Percentiles rank a stretch among this genome's conserved stretches.
These are phyloP conservation scores for Candida germanica DNA, from an alignment of 805 yeast species.

Conservation along the genomic window DNA sequence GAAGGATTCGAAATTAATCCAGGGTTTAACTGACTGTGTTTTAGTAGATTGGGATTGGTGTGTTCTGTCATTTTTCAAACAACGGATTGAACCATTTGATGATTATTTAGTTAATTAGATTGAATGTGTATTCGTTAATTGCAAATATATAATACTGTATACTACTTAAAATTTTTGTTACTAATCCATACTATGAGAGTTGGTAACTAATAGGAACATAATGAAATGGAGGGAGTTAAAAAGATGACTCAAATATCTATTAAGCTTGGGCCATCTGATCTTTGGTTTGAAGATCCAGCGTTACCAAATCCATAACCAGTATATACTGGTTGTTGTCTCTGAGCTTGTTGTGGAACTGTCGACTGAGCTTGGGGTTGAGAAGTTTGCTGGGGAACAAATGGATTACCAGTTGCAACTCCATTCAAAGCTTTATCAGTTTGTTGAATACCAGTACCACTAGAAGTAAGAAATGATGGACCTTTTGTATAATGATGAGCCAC, in stretches of 20 bases:
- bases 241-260: conserved; percentile 35
- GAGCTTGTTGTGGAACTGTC: conserved; percentile 18
- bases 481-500: conserved; percentile 91
- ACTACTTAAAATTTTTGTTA: no score
- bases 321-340: conserved; percentile 45
- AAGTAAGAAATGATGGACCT: conserved; percentile 76
- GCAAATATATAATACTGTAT: not conserved
- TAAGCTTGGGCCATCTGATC: conserved; percentile 43
- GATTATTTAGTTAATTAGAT: conserved; percentile 11
- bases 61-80: conserved; percentile 51
- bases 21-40: conserved; percentile 16
- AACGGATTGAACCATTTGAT: conserved; percentile 28
- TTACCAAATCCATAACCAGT: conserved; percentile 97
- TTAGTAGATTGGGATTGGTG: conserved; percentile 67
- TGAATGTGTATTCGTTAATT: conserved; percentile 1
- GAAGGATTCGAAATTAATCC: conserved; percentile 34
- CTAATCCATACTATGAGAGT: no score
- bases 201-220: no score
- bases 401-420: conserved; percentile 47
- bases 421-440: conserved; percentile 31
- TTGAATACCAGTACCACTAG: conserved; percentile 80
- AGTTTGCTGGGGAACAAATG: conserved; percentile 61
- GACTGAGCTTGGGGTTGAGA: conserved; percentile 22
- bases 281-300: conserved; percentile 40
- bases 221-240: no score